These are phyloP conservation scores for Fusarium luffae DNA, from an alignment of 2,329 filamentous ascomycete species.

Conservation along the genomic window DNA sequence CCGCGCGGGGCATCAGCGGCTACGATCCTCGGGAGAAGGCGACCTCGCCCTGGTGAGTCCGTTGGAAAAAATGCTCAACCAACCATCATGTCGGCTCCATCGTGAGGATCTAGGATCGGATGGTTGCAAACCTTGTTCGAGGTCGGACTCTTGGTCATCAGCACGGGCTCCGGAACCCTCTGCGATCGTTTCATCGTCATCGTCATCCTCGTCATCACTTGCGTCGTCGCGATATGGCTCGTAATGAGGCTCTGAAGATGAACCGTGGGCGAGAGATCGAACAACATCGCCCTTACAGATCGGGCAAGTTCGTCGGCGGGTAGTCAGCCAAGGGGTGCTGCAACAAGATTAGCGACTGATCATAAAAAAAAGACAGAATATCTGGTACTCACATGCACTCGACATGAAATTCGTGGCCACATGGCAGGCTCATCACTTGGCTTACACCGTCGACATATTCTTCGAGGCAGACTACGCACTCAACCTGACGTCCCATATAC, in stretches of 20 bases:
- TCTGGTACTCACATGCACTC: constrained; percentile 90
- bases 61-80: constrained; percentile 54
- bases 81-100: constrained; percentile 48
- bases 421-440: constrained; percentile 95
- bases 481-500: constrained; percentile 76
- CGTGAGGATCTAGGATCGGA: constrained; percentile 36
- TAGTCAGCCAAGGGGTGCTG: constrained; percentile 96
- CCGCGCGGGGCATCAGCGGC: constrained; percentile 23
- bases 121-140: constrained; percentile 56
- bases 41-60: constrained; percentile 41
- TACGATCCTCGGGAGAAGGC: constrained; percentile 45
- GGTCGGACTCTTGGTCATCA: constrained; percentile 51
- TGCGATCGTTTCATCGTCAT: constrained; percentile 53
- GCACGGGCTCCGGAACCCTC: constrained; percentile 50
- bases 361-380: neutral
- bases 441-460: constrained; percentile 96
- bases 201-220: constrained; percentile 55
- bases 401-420: constrained; percentile 96
- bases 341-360: constrained; percentile 29
- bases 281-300: constrained; percentile 99
- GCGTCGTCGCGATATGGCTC: constrained; percentile 67
- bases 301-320: constrained; percentile 93
- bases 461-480: constrained; percentile 96
- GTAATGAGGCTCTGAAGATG: constrained; percentile 63
- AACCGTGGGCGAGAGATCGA: constrained; percentile 68